Percentiles rank a stretch among this genome's conserved stretches.
phyloP scores from a whole-genome alignment of 2,329 filamentous ascomycete genomes.

The Trichothecium roseum region DNA sequence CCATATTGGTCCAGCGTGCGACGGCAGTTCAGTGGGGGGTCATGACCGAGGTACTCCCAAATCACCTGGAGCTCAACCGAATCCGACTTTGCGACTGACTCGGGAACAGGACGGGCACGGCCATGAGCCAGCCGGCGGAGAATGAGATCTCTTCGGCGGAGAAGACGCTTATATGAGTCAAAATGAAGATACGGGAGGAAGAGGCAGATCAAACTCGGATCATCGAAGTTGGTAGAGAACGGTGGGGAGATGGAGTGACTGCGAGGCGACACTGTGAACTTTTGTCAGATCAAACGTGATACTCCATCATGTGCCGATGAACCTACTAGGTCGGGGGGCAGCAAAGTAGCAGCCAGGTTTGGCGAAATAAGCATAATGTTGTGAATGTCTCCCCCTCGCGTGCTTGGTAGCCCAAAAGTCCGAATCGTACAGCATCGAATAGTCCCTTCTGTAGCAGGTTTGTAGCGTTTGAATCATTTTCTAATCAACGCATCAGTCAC shows the following conservation, averaged over 20 bases:
- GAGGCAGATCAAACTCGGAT: slow-evolving; percentile 32
- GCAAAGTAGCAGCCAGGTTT: slow-evolving; percentile 38
- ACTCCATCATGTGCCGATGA: not conserved
- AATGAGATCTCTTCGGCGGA: slow-evolving; percentile 45
- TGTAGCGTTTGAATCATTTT: slow-evolving; percentile 35
- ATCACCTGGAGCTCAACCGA: slow-evolving; percentile 49
- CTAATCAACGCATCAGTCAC: slow-evolving; percentile 7
- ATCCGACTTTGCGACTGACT: slow-evolving; percentile 39
- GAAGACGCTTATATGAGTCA: slow-evolving; percentile 49
- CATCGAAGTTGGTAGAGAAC: slow-evolving; percentile 10
- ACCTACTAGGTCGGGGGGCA: slow-evolving; percentile 23
- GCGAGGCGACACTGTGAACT: slow-evolving; percentile 22
- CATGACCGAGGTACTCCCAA: slow-evolving; percentile 51
- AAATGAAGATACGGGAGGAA: slow-evolving; percentile 54
- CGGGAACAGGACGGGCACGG: slow-evolving; percentile 43
- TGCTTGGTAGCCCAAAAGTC: slow-evolving; percentile 40
- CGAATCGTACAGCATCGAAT: slow-evolving; percentile 28
- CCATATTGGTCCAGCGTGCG: slow-evolving; percentile 54
- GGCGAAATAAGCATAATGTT: slow-evolving; percentile 38
- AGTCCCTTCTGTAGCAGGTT: slow-evolving; percentile 23
- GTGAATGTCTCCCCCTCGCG: slow-evolving; percentile 35
- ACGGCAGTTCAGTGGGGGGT: slow-evolving; percentile 50
- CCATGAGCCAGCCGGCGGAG: slow-evolving; percentile 40
- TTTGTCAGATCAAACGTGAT: not conserved
- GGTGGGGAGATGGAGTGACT: slow-evolving; percentile 17